Evolutionary conservation across 345 rosid genomes (phyloP).

Genomic region (Clausena lansium): DNA sequence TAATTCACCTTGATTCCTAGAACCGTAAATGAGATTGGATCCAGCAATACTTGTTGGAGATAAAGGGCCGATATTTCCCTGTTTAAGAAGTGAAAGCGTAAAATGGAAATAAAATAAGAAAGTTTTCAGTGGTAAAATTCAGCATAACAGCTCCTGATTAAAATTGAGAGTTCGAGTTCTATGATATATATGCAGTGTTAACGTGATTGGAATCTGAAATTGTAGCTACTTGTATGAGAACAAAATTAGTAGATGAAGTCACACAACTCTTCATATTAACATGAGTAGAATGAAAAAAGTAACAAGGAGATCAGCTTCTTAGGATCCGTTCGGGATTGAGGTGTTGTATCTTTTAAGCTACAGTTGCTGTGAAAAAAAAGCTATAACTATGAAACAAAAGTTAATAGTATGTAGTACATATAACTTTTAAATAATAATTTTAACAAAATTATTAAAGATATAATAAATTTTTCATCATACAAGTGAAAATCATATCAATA

Average conservation of each 20-base stretch:
- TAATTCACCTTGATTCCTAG: conserved; percentile 45
- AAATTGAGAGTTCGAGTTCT: neutral
- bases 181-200: neutral
- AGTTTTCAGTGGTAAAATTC: neutral
- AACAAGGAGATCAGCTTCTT: neutral
- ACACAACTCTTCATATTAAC: neutral
- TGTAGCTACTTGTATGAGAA: neutral
- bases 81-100: conserved; percentile 8
- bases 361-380: no score
- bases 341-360: no score
- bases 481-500: no score
- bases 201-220: neutral
- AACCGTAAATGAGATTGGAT: conserved; percentile 42
- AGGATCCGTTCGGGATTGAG: no score
- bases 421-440: no score
- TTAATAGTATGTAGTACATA: no score
- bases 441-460: no score
- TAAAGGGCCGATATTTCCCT: conserved; percentile 47
- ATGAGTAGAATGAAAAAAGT: neutral
- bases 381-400: no score
- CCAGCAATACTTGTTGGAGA: conserved; percentile 40
- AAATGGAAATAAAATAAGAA: neutral
- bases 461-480: no score
- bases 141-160: neutral
- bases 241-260: neutral